Evolutionary conservation across 306 rosid genomes (phyloP).

Genomic region (Pterocarpus macrocarpus): DNA sequence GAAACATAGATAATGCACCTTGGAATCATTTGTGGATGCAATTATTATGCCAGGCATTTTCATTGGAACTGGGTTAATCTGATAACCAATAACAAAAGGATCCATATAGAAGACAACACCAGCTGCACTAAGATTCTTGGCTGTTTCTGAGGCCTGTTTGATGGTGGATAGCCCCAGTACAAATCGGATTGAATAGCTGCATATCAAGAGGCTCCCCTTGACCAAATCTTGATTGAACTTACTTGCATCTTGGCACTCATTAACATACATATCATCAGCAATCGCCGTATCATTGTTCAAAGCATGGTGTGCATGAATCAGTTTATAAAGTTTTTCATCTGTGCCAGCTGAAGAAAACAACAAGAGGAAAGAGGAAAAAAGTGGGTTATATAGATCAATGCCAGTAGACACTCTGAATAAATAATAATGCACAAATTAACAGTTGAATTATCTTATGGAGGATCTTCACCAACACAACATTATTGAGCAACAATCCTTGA

Average conservation of each 20-base stretch:
- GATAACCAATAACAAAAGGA: constrained; percentile 87
- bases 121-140: constrained; percentile 83
- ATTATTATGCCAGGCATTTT: constrained; percentile 83
- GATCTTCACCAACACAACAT: not conserved
- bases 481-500: constrained; percentile 16
- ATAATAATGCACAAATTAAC: constrained; percentile 15
- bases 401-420: not conserved
- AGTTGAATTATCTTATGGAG: not conserved
- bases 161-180: constrained; percentile 87
- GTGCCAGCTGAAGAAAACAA: constrained; percentile 76
- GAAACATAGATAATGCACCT: constrained; percentile 57
- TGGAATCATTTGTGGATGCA: constrained; percentile 84
- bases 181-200: constrained; percentile 97
- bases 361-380: constrained; percentile 34
- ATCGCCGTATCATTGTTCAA: constrained; percentile 65
- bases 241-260: constrained; percentile 89
- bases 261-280: constrained; percentile 76
- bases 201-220: constrained; percentile 83
- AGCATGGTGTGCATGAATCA: constrained; percentile 79
- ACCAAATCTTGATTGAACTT: constrained; percentile 67
- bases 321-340: constrained; percentile 56
- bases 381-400: constrained; percentile 34
- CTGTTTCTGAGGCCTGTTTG: constrained; percentile 74
- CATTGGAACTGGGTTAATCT: constrained; percentile 91
- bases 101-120: constrained; percentile 95